A percentile compares a stretch with the other conserved stretches of the same genome.
These are phyloP conservation scores for Aspergillus arachidicola DNA, from an alignment of 2,329 filamentous ascomycete species.

Conservation along the genomic window DNA sequence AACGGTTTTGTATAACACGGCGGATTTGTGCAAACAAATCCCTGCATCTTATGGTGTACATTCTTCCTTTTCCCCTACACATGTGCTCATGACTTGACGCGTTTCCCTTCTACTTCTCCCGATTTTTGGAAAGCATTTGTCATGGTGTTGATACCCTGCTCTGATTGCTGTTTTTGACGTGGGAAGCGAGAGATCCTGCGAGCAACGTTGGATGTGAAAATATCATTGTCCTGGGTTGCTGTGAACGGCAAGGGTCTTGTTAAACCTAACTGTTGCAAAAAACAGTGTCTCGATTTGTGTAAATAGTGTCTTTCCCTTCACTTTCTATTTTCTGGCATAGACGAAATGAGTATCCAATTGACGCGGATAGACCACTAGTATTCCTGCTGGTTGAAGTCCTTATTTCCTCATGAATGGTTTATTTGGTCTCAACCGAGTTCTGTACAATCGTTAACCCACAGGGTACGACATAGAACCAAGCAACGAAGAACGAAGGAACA, in stretches of 20 bases:
- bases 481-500: neutral
- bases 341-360: constrained; percentile 29
- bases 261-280: constrained; percentile 4
- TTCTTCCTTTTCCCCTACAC: constrained; percentile 21
- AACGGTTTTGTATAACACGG: constrained; percentile 25
- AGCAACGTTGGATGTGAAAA: constrained; percentile 13
- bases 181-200: constrained; percentile 14
- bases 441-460: neutral
- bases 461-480: no score
- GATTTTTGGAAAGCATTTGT: constrained; percentile 39
- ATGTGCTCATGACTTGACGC: constrained; percentile 41
- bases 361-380: constrained; percentile 10
- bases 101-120: constrained; percentile 22
- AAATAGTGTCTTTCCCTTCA: constrained; percentile 25
- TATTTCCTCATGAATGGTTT: neutral
- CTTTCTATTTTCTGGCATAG: constrained; percentile 31
- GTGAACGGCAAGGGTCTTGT: constrained; percentile 6
- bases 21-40: constrained; percentile 12
- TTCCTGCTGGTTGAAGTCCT: neutral
- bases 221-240: constrained; percentile 11
- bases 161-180: constrained; percentile 33
- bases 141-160: constrained; percentile 48
- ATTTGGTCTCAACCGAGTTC: neutral
- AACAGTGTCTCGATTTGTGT: constrained; percentile 19
- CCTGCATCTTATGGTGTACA: constrained; percentile 28